Evolutionary conservation across 306 rosid genomes (phyloP).

Genomic region (Quercus glauca): DNA sequence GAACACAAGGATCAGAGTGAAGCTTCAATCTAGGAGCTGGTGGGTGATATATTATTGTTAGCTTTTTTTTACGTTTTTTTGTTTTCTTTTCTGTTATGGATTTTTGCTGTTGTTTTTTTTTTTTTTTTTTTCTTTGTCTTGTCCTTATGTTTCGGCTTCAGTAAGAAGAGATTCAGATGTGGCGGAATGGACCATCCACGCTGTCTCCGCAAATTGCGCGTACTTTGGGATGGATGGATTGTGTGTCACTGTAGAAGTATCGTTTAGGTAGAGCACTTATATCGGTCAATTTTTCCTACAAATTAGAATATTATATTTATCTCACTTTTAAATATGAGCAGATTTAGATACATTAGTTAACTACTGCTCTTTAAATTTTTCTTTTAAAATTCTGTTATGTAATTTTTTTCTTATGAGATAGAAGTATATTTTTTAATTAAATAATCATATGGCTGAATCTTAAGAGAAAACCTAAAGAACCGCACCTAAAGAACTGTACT

Average conservation of each 20-base stretch:
- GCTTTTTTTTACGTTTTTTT: background rate
- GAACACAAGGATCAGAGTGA: background rate
- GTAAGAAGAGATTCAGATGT: background rate
- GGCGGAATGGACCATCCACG: background rate
- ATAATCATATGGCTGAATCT: too few relatives aligned
- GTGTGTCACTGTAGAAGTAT: too few relatives aligned
- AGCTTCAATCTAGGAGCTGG: background rate
- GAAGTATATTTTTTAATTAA: too few relatives aligned
- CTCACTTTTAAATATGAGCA: accelerated
- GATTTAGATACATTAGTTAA: too few relatives aligned
- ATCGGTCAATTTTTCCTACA: too few relatives aligned
- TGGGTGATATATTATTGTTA: background rate
- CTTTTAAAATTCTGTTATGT: too few relatives aligned
- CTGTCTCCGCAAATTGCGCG: background rate
- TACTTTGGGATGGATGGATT: too few relatives aligned
- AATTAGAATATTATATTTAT: accelerated
- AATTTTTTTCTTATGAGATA: too few relatives aligned
- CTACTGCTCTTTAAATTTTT: too few relatives aligned
- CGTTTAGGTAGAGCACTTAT: too few relatives aligned
- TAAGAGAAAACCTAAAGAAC: too few relatives aligned
- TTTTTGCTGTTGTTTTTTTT: background rate
- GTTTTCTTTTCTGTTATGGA: background rate
- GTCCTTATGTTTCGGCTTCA: background rate
- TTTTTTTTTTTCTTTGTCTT: background rate
- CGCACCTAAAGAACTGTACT: too few relatives aligned